Base-by-base conservation (phyloP, 1,284 basidiomycete genomes). In the Rhodotorula sp. region DNA sequence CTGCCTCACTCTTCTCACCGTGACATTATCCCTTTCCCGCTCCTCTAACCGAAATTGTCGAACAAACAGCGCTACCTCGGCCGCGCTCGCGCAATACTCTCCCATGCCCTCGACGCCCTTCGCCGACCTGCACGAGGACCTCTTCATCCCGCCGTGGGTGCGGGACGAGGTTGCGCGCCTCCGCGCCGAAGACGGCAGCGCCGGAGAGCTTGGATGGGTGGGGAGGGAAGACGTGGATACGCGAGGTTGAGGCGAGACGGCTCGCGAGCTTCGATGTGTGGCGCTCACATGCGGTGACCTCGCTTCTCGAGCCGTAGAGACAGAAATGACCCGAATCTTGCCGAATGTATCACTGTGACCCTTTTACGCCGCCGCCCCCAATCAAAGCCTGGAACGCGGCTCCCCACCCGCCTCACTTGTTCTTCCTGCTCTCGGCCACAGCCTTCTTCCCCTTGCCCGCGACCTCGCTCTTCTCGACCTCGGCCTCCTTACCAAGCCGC, bases 141-240 rank as follows among this genome's bases (percentile, higher is more conserved):
- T 81, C 42, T 81, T 76, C 70, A 80, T 81, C 60, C 70, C 77
- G 17, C 67, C 78, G 48, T 73, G 78, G 64, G 58, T 81, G 5
- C 62, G 79, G 3, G 74, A 78, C 7, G 78, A 78, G 21, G 69
- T 80, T 4, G 42, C 45, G 17, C 49, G 42, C 13, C 63, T 68
- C 27, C 34, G 73, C 12, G 42, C 19, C 3, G 61, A 64, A 27
- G 64, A 71, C 27, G 48, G 49, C 17, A 50, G 4, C 16, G n/a
- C n/a, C 17, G 13, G n/a, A 10, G 42, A 60, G 59, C n/a, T 25
- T 25, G 44, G 52, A 53, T 14, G 57, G 8, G 44, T 8, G 10
- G 21, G 57, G 44, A 16, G 42, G 44, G 17, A 25, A 52, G 23
- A 45, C 7, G 44, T 19, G 44, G 34, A 46, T 4, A n/a, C 44